Base-by-base conservation (phyloP, 352 stramenopile species). In the Phytophthora sp. region DNA sequence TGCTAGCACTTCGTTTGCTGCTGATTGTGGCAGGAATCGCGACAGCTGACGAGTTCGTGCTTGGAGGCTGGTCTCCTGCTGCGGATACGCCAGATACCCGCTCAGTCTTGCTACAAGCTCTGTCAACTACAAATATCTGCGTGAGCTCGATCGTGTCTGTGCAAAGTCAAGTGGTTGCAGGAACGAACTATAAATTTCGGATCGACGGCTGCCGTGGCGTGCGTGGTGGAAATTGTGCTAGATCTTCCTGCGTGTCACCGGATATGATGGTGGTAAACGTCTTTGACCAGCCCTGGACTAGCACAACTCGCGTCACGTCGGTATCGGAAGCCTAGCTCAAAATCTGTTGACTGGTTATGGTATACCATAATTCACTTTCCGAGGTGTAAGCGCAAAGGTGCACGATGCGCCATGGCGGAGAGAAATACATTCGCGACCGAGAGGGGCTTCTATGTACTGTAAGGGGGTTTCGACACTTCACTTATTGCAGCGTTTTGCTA, bases 281-380 rank as follows among this genome's bases (percentile, higher is more conserved):
- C 3, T 68, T 72, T 21, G 51, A 68, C 7, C 64, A 72, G 20
- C 57, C 64, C 13, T 72, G 64, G 65, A 69, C 65, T 15, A 50
- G 35, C 23, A 69, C 65, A 24, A 63, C 50, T 20, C 16, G 21
- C 29, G 42, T 57, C 26, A 38, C 18, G 39, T 49, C 41, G 2
- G 42, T 69, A 8, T 63, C 41, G 31, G 41, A 50, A 4, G 13
- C 12, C 9, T 42, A 44, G 49, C 1, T 20, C 11, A 8, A n/a
- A 41, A 38, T 3, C 26, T 11, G n/a, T n/a, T n/a, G n/a, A n/a
- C n/a, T n/a, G n/a, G n/a, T n/a, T n/a, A n/a, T n/a, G n/a, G n/a
- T n/a, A n/a, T n/a, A n/a, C n/a, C n/a, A n/a, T n/a, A n/a, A n/a
- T n/a, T n/a, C n/a, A n/a, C n/a, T n/a, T n/a, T n/a, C n/a, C n/a